phyloP scores from a whole-genome alignment of 2,329 filamentous ascomycete species.

The Stagonosporopsis chrysanthemi region DNA sequence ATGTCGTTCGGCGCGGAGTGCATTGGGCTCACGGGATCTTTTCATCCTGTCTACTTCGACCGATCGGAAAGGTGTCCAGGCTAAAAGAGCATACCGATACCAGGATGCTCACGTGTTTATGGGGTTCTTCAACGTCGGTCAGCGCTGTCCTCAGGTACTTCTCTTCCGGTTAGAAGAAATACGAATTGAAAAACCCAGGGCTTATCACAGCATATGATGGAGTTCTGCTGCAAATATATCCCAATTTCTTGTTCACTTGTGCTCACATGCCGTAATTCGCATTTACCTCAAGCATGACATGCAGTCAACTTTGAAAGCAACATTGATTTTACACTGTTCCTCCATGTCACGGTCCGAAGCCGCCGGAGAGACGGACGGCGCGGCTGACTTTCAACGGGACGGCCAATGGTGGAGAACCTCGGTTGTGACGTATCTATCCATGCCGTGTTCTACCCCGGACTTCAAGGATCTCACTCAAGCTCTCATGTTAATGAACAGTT shows the following conservation, averaged over 20 bases:
- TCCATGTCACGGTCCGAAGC: slow-evolving; percentile 6
- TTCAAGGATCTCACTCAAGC: slow-evolving; percentile 13
- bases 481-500: not conserved
- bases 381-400: slow-evolving; percentile 2
- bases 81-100: slow-evolving; percentile 49
- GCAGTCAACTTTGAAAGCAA: not conserved
- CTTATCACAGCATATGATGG: slow-evolving; percentile 47
- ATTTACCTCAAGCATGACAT: not conserved
- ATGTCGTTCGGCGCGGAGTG: slow-evolving; percentile 48
- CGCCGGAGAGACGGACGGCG: slow-evolving; percentile 20
- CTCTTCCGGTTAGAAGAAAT: slow-evolving; percentile 50
- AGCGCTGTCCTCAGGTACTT: slow-evolving; percentile 46
- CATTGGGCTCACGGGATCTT: slow-evolving; percentile 50
- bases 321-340: not conserved
- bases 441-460: slow-evolving; percentile 31
- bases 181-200: slow-evolving; percentile 50
- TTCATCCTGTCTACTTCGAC: slow-evolving; percentile 50
- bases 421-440: slow-evolving; percentile 34
- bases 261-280: not conserved
- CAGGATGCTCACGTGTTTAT: slow-evolving; percentile 49
- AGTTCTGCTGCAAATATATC: slow-evolving; percentile 43
- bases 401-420: slow-evolving; percentile 39
- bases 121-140: slow-evolving; percentile 50
- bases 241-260: slow-evolving; percentile 22
- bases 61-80: slow-evolving; percentile 48